phyloP scores from a whole-genome alignment of 257 asterid genomes.

The Solanum etuberosum region DNA sequence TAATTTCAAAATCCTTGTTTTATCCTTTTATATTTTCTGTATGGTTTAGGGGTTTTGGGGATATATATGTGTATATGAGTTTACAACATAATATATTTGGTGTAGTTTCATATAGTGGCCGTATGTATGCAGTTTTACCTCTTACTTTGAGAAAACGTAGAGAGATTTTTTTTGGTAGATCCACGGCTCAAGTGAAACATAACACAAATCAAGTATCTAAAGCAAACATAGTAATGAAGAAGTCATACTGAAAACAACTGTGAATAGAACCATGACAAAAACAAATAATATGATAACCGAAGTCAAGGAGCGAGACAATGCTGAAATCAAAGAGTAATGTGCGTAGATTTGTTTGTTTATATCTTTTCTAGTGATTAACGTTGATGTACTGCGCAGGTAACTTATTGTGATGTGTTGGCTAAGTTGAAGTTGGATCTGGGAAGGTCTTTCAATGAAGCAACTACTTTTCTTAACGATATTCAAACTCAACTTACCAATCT shows the following conservation, averaged over 20 bases:
- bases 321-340: background rate
- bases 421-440: conserved; percentile 17
- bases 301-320: background rate
- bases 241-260: too few species aligned
- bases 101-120: background rate
- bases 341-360: background rate
- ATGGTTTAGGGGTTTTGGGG: background rate
- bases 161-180: too few species aligned
- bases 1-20: background rate
- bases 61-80: background rate
- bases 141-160: background rate
- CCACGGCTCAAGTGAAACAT: background rate
- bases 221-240: too few species aligned
- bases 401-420: conserved; percentile 7
- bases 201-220: background rate
- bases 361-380: background rate
- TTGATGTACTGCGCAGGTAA: background rate
- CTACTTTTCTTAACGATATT: conserved; percentile 11
- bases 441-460: conserved; percentile 14
- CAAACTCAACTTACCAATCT: conserved; percentile 18
- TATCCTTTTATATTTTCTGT: background rate
- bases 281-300: too few species aligned
- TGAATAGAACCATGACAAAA: background rate
- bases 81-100: background rate
- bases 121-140: background rate